These are phyloP conservation scores for Chalaropsis ovoidea DNA, from an alignment of 2,329 filamentous ascomycete genomes.

Conservation along the genomic window DNA sequence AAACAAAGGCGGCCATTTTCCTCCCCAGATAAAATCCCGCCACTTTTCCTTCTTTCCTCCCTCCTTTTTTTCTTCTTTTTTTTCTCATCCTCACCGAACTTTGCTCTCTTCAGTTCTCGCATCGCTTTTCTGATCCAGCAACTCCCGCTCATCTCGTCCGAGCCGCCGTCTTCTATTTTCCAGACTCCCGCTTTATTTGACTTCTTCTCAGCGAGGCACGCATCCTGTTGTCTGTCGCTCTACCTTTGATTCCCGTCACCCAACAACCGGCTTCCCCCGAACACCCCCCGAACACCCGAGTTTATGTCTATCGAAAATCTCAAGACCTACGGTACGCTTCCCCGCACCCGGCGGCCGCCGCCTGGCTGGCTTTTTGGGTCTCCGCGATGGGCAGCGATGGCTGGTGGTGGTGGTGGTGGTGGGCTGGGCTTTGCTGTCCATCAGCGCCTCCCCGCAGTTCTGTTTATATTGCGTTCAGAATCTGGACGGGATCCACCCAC, in stretches of 20 bases:
- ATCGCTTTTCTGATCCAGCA: constrained; percentile 23
- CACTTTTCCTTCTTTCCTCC: constrained; percentile 12
- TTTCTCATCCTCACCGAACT: constrained; percentile 29
- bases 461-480: not conserved
- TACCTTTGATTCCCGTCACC: constrained; percentile 34
- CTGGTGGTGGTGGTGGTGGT: not conserved
- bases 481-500: not conserved
- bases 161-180: not conserved
- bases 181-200: constrained; percentile 2
- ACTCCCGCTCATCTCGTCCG: constrained; percentile 20
- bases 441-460: not conserved
- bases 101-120: constrained; percentile 26
- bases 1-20: not conserved
- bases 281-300: constrained; percentile 58
- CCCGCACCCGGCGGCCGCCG: not conserved
- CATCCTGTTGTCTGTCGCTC: constrained; percentile 42
- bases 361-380: not conserved
- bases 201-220: constrained; percentile 38
- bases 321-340: constrained; percentile 74
- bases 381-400: no score
- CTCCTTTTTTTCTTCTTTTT: constrained; percentile 24
- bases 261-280: constrained; percentile 45
- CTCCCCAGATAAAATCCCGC: constrained; percentile 18
- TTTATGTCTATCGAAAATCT: constrained; percentile 99
- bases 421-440: not conserved